These are phyloP conservation scores for Rubroboletus pulcherrimus DNA, from an alignment of 768 basidiomycete species.

Conservation along the genomic window DNA sequence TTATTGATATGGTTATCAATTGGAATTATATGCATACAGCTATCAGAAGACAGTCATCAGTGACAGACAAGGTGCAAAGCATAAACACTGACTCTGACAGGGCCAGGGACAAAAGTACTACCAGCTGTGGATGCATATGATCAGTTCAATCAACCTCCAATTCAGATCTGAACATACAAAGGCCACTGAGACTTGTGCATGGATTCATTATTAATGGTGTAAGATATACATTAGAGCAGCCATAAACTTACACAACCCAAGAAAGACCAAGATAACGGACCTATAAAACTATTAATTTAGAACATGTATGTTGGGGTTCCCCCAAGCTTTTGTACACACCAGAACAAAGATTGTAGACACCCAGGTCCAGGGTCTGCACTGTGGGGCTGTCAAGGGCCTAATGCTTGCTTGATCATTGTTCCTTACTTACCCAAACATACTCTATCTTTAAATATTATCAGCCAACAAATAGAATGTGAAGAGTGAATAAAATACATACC, in stretches of 20 bases:
- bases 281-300: neutral
- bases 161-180: neutral
- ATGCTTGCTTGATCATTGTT: no score
- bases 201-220: no score
- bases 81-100: neutral
- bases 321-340: neutral
- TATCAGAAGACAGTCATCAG: neutral
- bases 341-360: constrained; percentile 9
- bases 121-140: neutral
- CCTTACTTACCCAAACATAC: constrained; percentile 10
- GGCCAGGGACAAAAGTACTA: neutral
- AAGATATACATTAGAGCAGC: no score
- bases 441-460: constrained; percentile 1
- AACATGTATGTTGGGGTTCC: neutral
- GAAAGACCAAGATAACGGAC: neutral
- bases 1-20: no score
- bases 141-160: neutral
- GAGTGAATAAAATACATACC: neutral
- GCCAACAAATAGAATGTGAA: rapidly evolving
- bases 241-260: neutral
- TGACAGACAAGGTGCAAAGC: no score
- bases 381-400: neutral
- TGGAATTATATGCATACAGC: neutral
- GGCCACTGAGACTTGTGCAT: neutral
- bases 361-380: constrained; percentile 8